Conservation (phyloP, 2,329 filamentous ascomycete genomes). For the Fusarium odoratissimum region DNA sequence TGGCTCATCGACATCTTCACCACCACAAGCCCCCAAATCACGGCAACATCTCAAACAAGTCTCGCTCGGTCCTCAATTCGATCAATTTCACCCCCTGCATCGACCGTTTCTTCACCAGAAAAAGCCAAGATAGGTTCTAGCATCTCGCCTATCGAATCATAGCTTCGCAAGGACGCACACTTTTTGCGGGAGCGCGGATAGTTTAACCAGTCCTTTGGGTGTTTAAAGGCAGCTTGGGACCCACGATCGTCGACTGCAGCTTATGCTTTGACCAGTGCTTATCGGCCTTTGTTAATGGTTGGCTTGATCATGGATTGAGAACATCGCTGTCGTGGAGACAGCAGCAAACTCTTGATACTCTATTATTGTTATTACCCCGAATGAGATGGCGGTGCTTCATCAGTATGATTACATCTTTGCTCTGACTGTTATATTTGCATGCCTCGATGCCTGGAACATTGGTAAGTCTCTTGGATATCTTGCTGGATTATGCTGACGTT, state of each 20-base stretch:
- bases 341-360: not conserved
- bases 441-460: conserved; percentile 70
- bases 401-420: conserved; percentile 68
- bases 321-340: conserved; percentile 32
- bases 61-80: conserved; percentile 5
- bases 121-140: conserved; percentile 11
- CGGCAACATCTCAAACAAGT: not conserved
- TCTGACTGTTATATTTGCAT: conserved; percentile 66
- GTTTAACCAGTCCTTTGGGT: conserved; percentile 34
- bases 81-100: not conserved
- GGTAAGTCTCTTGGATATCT: conserved; percentile 49
- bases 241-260: conserved; percentile 3
- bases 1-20: conserved; percentile 18
- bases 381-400: conserved; percentile 52
- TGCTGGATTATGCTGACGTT: conserved; percentile 1
- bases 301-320: conserved; percentile 36
- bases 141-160: conserved; percentile 37
- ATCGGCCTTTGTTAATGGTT: conserved; percentile 15
- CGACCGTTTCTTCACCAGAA: not conserved
- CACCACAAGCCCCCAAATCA: conserved; percentile 8
- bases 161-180: conserved; percentile 34
- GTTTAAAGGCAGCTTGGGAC: conserved; percentile 6
- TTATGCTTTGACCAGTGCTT: conserved; percentile 16
- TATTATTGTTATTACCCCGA: not conserved
- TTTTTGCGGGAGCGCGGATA: conserved; percentile 1